A percentile compares a stretch with the other conserved stretches of the same genome.
phyloP scores from a whole-genome alignment of 1,284 basidiomycete species.

The Ustilago hordei region DNA sequence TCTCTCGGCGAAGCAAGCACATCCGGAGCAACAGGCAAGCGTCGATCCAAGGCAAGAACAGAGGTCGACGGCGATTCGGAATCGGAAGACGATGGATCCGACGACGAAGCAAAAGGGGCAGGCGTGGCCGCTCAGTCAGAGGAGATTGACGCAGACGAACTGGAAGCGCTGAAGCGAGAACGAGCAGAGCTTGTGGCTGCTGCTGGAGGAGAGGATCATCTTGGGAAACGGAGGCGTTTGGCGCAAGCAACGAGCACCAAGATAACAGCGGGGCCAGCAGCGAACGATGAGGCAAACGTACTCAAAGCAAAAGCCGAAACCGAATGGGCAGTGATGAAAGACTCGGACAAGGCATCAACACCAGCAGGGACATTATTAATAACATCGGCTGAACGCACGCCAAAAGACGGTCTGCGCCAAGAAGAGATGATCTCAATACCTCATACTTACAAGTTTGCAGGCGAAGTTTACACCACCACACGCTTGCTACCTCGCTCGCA shows the following conservation, averaged over 20 bases:
- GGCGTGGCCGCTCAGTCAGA: background rate
- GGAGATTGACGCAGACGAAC: slow-evolving; percentile 38
- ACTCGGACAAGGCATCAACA: background rate
- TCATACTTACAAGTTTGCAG: slow-evolving; percentile 55
- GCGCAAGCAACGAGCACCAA: background rate
- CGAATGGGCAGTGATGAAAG: slow-evolving; percentile 41
- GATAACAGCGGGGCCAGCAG: background rate
- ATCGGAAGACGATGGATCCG: slow-evolving; percentile 16
- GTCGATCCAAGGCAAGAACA: background rate
- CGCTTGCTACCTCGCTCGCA: slow-evolving; percentile 50
- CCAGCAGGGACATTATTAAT: background rate
- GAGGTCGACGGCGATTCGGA: background rate
- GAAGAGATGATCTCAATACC: slow-evolving; percentile 49
- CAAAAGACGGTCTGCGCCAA: background rate
- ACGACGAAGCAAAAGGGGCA: background rate
- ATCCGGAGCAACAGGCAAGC: background rate
- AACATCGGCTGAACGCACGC: background rate
- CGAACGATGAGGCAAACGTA: slow-evolving; percentile 7
- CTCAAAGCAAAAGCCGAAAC: slow-evolving; percentile 19
- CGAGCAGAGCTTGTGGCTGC: slow-evolving; percentile 28
- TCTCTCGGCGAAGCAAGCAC: background rate
- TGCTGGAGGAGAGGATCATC: slow-evolving; percentile 36
- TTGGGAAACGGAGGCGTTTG: slow-evolving; percentile 38
- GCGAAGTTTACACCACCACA: slow-evolving; percentile 32
- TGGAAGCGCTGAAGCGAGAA: slow-evolving; percentile 40